phyloP scores from a whole-genome alignment of 108 stramenopile species.

The Mediolabrus comicus region DNA sequence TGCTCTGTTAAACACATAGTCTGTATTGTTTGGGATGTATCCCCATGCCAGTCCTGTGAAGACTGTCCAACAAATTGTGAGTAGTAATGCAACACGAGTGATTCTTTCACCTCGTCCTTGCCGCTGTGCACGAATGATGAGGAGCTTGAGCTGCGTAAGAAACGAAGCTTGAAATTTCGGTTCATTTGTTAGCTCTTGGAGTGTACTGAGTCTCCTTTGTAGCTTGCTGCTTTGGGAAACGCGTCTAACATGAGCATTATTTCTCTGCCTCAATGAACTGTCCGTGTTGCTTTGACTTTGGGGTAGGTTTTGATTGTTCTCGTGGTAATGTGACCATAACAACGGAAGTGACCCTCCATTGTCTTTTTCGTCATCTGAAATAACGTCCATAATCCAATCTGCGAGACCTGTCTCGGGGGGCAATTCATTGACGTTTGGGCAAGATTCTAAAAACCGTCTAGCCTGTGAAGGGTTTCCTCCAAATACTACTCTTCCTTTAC shows the following conservation, averaged over 20 bases:
- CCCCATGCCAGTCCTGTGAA: constrained; percentile 70
- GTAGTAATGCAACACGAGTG: constrained; percentile 48
- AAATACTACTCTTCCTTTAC: constrained; percentile 64
- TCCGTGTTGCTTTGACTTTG: not conserved
- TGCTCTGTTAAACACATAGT: constrained; percentile 60
- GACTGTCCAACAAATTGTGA: constrained; percentile 52
- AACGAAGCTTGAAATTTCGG: constrained; percentile 59
- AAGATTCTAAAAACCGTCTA: constrained; percentile 57
- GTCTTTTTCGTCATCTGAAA: constrained; percentile 53
- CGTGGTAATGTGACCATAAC: constrained; percentile 10
- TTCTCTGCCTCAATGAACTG: not conserved
- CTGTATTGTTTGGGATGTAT: constrained; percentile 58
- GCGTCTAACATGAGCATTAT: not conserved
- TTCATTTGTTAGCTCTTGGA: constrained; percentile 44
- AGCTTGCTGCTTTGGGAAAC: not conserved
- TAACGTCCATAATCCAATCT: constrained; percentile 85
- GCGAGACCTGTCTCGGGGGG: constrained; percentile 77
- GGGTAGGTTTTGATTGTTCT: not conserved
- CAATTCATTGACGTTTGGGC: constrained; percentile 40
- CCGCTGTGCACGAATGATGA: constrained; percentile 54
- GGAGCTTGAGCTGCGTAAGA: constrained; percentile 49
- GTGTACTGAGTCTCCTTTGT: constrained; percentile 36
- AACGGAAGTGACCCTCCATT: not conserved
- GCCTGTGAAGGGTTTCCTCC: constrained; percentile 48
- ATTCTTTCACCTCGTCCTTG: constrained; percentile 73